phyloP scores from a whole-genome alignment of 1,139 yeast genomes.

The Pichia sp. region DNA sequence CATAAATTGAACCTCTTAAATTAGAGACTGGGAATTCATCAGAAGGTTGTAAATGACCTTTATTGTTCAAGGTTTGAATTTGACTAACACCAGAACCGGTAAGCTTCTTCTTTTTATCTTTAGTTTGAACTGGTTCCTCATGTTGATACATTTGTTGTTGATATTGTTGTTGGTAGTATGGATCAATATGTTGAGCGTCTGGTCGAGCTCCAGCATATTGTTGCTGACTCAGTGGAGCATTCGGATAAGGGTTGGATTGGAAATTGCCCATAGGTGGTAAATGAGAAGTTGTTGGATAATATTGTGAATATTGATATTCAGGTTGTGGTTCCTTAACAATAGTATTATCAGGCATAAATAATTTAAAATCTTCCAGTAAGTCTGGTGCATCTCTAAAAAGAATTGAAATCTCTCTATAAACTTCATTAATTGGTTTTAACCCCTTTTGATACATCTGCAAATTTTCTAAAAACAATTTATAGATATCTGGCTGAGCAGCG shows the following conservation, averaged over 20 bases:
- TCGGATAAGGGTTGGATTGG: conserved; percentile 61
- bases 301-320: conserved; percentile 19
- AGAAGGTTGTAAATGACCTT: conserved; percentile 28
- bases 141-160: conserved; percentile 8
- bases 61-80: conserved; percentile 9
- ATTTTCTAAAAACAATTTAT: conserved; percentile 89
- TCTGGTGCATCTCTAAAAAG: conserved; percentile 93
- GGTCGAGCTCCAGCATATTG: conserved; percentile 5
- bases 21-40: conserved; percentile 50
- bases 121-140: background rate
- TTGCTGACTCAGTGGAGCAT: conserved; percentile 24
- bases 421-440: conserved; percentile 91
- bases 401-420: conserved; percentile 84
- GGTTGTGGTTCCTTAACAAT: conserved; percentile 29
- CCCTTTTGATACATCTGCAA: conserved; percentile 95
- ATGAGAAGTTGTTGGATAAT: conserved; percentile 34
- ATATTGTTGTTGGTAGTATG: conserved; percentile 26
- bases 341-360: conserved; percentile 87
- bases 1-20: conserved; percentile 33
- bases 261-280: conserved; percentile 95
- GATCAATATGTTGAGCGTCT: conserved; percentile 15
- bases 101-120: conserved; percentile 9
- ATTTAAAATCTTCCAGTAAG: conserved; percentile 86
- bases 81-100: conserved; percentile 13
- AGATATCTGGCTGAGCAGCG: conserved; percentile 90